Base-by-base conservation (phyloP, 495 filamentous ascomycete species). In the Cenococcum geophilum region DNA sequence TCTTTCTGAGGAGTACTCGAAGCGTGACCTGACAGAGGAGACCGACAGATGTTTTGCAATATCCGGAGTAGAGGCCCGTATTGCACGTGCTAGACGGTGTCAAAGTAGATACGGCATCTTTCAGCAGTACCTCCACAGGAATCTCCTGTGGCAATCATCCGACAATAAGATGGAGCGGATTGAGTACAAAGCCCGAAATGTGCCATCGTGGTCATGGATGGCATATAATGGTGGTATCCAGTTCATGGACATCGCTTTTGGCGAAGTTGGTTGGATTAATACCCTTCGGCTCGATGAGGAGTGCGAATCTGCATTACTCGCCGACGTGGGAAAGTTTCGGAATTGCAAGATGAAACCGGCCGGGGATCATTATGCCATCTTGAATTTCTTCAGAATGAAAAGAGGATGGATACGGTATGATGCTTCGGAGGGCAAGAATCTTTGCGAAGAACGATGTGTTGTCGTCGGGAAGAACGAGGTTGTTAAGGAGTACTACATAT, bases 1-100 rank as follows among this genome's bases (percentile, higher is more conserved):
- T 45, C 58, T 60, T 60, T 60, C 16, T 27, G 9, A 60, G 36
- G 58, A 60, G 2, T 53, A 60, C 22, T 60, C 48, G n/a, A 60
- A 42, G 48, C 48, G 47, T 36, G 27, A 20, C 1, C 58, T 60
- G 49, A 60, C 34, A 53, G n/a, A 3, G n/a, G 21, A 37, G 48
- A 60, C 58, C 27, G 48, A 60, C 48, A 53, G 58, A 54, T 60
- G 27, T 42, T 32, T 60, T 2, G 58, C 58, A 53, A 60, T 60
- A 54, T 60, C 58, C 54, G 48, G 58, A 14, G 53, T 60, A 54
- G 58, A 53, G 20, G 48, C 27, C 22, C 48, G 48, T 60, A 60
- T 60, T 42, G 49, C 23, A 54, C 1, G 34, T 27, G 48, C 49
- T 42, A 23, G 53, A 60, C 14, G 34, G 4, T 60, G 47, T 21